Base-by-base conservation (phyloP, 2,329 filamentous ascomycete genomes). In the Neofusicoccum sp. region DNA sequence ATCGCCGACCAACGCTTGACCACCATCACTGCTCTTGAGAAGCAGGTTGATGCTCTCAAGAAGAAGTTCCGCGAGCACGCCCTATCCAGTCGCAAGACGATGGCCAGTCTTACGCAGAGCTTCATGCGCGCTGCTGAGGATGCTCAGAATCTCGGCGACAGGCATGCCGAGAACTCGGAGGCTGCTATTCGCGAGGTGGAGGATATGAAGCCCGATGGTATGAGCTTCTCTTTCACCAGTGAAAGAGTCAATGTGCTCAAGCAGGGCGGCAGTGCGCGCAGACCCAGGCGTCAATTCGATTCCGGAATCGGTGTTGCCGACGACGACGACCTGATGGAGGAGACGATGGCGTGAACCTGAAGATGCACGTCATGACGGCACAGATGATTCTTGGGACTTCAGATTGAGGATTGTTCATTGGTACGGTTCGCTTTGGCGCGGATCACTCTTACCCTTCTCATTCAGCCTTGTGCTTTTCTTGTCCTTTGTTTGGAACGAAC, bases 1-100 rank as follows among this genome's bases (percentile, higher is more conserved):
- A 61, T 77, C 6, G 74, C 74, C 29, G 72, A 74, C 16, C 69
- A 71, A 11, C 74, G 74, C 14, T 69, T 68, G 1, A 71, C 71
- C 33, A 70, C 68, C 56, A 74, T 80, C 43, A 67, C 67, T 3
- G 66, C 65, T 3, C 68, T 79, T 12, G 67, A 73, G 16, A 66
- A 67, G 6, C 69, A 73, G 39, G 68, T 77, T 36, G 69, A 72
- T 7, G 67, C 71, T 14, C 65, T 78, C 62, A 76, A 76, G 63
- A 69, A 71, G 47, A 60, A 69, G 48, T 72, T 76, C 68, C 67
- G 66, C 11, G 63, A 63, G 12, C 67, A 69, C 7, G 70, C 72
- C 33, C 68, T 72, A 49, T 72, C 73, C 34, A 72, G 68, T 0
- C 68, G 69, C 31, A 65, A 69, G 22, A 74, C 72, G n/a, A 73